Evolutionary conservation across 1,284 basidiomycete genomes (phyloP), one percentile per base, ranked within the genome.

Genomic region (Lignosus rhinocerotis): DNA sequence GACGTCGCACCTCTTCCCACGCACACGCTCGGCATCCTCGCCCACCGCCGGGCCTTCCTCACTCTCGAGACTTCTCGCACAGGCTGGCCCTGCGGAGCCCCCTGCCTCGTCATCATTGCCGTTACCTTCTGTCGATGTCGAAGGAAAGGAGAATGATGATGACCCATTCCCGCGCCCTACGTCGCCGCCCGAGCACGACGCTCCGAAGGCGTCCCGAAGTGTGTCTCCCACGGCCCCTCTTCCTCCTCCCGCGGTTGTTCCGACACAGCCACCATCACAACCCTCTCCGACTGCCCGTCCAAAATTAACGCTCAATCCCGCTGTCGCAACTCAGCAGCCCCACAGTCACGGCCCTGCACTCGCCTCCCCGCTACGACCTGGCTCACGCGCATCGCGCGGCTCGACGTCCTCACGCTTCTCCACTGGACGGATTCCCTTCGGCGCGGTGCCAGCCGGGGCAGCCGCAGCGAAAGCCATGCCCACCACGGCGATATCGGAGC

Each of bases 21-120:
- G 87, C 10, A 73, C 79, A n/a, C 79, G 88, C 41, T 74, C 86
- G n/a, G 86, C 81, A 63, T 87, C 87, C 7, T 84, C 84, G 8
- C 86, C 87, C 16, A 76, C 79, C 16, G 84, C 84, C 4, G 84
- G 88, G 6, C 88, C 85, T 1, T 91, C 89, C 6, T 90, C 89
- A 5, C 75, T 92, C 59, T 91, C 89, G 14, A 82, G 87, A 36
- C 75, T 92, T 6, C 76, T 92, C 25, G 90, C 89, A 0, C 89
- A 92, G 64, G 90, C 89, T 14, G 63, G 60, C 10, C 58, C 63
- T 38, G 44, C 63, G 9, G 63, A 65, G 53, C 46, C 55, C 33
- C 56, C 39, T 11, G 46, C 42, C 12, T 21, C 59, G 14, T 75
- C 79, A 6, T 67, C 74, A 10, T 34, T 54, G 19, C 44, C 49